Evolutionary conservation across 345 rosid species (phyloP).

Genomic region (Gossypium turneri): DNA sequence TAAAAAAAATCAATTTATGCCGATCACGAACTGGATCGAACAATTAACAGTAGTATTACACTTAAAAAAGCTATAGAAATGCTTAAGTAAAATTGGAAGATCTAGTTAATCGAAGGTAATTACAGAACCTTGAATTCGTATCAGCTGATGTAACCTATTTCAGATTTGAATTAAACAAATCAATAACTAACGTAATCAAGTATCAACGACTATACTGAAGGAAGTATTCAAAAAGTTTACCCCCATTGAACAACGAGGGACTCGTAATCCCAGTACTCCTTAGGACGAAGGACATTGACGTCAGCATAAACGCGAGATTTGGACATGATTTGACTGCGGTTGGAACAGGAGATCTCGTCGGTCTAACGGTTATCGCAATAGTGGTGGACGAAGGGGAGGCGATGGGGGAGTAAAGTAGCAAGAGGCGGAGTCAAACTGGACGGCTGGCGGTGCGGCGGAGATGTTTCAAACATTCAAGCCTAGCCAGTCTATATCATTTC

Average conservation of each 20-base stretch:
- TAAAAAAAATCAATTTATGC: background rate
- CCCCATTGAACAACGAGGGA: slow-evolving; percentile 69
- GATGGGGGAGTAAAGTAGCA: slow-evolving; percentile 44
- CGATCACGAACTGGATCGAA: background rate
- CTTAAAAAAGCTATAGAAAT: background rate
- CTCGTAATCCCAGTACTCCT: slow-evolving; percentile 95
- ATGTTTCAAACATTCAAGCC: slow-evolving; percentile 20
- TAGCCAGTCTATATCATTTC: background rate
- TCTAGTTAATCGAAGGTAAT: background rate
- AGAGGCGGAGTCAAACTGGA: slow-evolving; percentile 31
- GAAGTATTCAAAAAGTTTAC: slow-evolving; percentile 8
- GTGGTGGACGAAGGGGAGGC: slow-evolving; percentile 41
- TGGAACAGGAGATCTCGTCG: slow-evolving; percentile 37
- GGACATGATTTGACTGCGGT: slow-evolving; percentile 50
- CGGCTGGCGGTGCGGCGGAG: background rate
- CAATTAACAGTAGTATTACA: background rate
- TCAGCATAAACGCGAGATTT: slow-evolving; percentile 85
- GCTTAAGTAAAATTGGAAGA: background rate
- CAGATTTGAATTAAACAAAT: background rate
- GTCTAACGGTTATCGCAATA: slow-evolving; percentile 12
- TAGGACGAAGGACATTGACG: slow-evolving; percentile 76
- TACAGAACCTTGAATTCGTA: background rate
- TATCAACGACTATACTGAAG: background rate
- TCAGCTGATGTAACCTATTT: background rate
- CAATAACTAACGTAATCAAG: background rate